A percentile compares a stretch with the other conserved stretches of the same genome.
phyloP scores from a whole-genome alignment of 1,139 yeast genomes.

The Ogataea hybrid region DNA sequence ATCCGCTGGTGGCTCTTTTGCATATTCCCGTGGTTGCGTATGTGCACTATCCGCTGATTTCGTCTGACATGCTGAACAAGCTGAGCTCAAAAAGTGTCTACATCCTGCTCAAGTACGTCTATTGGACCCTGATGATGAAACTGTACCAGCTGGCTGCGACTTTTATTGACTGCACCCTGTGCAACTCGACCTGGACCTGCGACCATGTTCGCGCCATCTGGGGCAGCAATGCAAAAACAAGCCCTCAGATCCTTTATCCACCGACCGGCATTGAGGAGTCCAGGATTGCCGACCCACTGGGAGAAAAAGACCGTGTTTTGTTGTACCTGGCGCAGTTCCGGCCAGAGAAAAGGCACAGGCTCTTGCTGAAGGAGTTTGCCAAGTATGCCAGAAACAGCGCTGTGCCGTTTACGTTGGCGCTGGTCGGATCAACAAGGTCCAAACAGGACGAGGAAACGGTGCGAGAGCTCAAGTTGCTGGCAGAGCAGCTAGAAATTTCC shows the following conservation, averaged over 20 bases:
- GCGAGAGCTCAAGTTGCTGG: conserved; percentile 43
- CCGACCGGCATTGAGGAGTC: conserved; percentile 31
- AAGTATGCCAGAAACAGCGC: conserved; percentile 37
- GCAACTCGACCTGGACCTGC: conserved; percentile 92
- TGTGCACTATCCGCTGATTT: conserved; percentile 92
- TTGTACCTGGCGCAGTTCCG: conserved; percentile 91
- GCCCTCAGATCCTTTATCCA: conserved; percentile 63
- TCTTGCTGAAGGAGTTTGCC: conserved; percentile 64
- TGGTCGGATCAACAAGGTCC: conserved; percentile 84
- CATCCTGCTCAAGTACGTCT: conserved; percentile 49
- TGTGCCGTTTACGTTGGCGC: conserved; percentile 46
- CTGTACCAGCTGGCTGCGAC: conserved; percentile 66
- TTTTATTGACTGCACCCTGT: conserved; percentile 61
- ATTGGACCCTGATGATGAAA: conserved; percentile 67
- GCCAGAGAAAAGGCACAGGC: conserved; percentile 87
- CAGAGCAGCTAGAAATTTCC: conserved; percentile 45
- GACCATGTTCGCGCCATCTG: conserved; percentile 68
- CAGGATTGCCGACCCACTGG: conserved; percentile 15
- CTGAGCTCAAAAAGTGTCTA: conserved; percentile 34
- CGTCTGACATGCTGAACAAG: conserved; percentile 76
- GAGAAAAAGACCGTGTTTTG: conserved; percentile 45
- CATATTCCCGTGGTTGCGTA: conserved; percentile 79
- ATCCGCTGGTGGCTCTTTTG: conserved; percentile 58
- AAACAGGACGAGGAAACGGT: conserved; percentile 64
- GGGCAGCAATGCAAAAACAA: conserved; percentile 31